Percentiles rank a stretch among this genome's conserved stretches.
Conservation (phyloP, 306 rosid genomes). For the Dalbergia cultrata region DNA sequence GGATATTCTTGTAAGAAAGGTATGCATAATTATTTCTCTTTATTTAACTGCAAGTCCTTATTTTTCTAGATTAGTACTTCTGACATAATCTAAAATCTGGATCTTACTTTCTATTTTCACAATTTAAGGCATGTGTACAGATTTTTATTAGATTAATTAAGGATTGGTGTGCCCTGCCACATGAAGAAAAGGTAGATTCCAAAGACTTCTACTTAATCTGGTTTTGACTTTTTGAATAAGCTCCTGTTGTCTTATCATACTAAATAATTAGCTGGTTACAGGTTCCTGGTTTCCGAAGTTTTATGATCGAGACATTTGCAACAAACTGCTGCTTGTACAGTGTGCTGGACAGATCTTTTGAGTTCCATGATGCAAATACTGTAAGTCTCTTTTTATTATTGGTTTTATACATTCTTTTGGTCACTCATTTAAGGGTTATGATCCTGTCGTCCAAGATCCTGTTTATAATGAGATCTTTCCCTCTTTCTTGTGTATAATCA, state of each 20-base stretch:
- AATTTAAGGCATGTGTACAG: conserved; percentile 85
- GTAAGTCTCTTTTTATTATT: conserved; percentile 61
- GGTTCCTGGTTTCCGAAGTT: conserved; percentile 95
- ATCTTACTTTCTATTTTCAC: conserved; percentile 41
- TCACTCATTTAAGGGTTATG: conserved; percentile 5
- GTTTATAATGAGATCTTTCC: too few species aligned
- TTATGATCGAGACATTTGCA: conserved; percentile 83
- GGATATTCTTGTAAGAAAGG: conserved; percentile 94
- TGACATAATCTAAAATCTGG: conserved; percentile 31
- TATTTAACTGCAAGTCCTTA: conserved; percentile 37
- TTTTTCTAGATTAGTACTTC: conserved; percentile 13
- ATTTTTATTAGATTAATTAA: conserved; percentile 83
- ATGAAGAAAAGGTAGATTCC: conserved; percentile 77
- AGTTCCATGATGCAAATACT: conserved; percentile 91
- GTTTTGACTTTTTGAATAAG: conserved; percentile 3
- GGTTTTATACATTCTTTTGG: conserved; percentile 31
- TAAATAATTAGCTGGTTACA: conserved; percentile 48
- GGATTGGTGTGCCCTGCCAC: conserved; percentile 88
- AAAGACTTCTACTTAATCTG: conserved; percentile 20
- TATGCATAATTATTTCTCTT: conserved; percentile 44
- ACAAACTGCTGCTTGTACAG: conserved; percentile 92
- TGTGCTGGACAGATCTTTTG: conserved; percentile 89
- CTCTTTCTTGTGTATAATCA: too few species aligned
- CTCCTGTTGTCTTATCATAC: conserved; percentile 17
- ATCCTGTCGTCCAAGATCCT: conserved; percentile 12